Conservation (phyloP, 2,329 filamentous ascomycete species). For the Neoascochyta sp. region DNA sequence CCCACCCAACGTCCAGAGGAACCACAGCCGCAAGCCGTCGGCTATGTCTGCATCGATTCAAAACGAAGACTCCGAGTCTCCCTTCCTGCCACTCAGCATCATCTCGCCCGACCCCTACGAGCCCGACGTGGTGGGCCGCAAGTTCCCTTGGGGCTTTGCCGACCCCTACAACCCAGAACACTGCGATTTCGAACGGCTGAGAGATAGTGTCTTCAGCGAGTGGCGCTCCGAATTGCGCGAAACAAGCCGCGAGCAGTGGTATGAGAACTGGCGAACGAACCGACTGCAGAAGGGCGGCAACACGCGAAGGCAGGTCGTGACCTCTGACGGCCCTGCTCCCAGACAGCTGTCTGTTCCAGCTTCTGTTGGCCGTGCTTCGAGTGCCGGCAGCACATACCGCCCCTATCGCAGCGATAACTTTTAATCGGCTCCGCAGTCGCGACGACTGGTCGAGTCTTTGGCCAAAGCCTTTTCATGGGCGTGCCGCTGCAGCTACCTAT, state of each 20-base stretch:
- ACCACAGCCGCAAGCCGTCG: conserved; percentile 41
- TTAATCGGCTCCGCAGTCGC: too few relatives aligned
- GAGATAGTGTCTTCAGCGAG: conserved; percentile 87
- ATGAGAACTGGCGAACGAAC: conserved; percentile 84
- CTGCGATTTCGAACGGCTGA: conserved; percentile 88
- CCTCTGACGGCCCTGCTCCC: conserved; percentile 28
- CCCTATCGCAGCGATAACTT: conserved; percentile 21
- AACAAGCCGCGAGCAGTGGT: conserved; percentile 87
- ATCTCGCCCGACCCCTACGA: conserved; percentile 93
- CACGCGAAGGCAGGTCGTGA: conserved; percentile 21
- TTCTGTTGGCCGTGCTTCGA: conserved; percentile 33
- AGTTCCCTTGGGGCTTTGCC: conserved; percentile 95
- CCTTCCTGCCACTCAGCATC: conserved; percentile 83
- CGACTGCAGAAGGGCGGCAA: conserved; percentile 38
- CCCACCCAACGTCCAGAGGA: conserved; percentile 29
- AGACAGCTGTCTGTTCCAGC: conserved; percentile 24
- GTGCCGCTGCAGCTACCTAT: too few relatives aligned
- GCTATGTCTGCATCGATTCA: conserved; percentile 39
- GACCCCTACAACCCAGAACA: conserved; percentile 88
- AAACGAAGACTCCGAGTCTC: conserved; percentile 46
- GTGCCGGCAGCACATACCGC: conserved; percentile 29
- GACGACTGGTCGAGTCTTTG: too few relatives aligned
- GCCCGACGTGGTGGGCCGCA: conserved; percentile 71
- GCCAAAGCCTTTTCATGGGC: too few relatives aligned
- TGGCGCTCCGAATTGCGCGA: conserved; percentile 91